Evolutionary conservation across 805 yeast species (phyloP), one percentile per base, ranked within the genome.

Genomic region (Torulaspora delbrueckii): DNA sequence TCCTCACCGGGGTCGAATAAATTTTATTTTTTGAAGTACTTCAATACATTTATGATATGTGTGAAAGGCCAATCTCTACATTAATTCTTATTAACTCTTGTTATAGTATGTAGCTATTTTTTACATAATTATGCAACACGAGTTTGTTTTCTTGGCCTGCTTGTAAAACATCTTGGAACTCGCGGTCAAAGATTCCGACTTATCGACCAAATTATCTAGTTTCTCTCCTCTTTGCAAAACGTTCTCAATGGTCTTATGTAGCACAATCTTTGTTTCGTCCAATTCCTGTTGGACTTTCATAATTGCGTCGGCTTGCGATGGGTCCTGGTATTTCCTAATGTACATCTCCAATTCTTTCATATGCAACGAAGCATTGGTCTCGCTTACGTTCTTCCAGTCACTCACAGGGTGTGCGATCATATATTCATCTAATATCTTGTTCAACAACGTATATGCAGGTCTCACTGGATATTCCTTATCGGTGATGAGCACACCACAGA

Each of bases 271-370:
- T 30, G 99, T 93, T 64, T 93, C 99, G 67, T 93, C 99, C 59
- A 93, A 78, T 68, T 93, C 99, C 63, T 89, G 95, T 72, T 93
- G 99, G 18, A 93, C 99, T 66, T 84, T 86, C 95, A 93, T 84
- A 52, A 93, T 81, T 8, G 96, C 84, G 66, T 93, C 99, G 0
- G 98, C 98, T 72, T 93, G 96, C 34, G 84, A 76, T 25, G 99
- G 99, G 65, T 93, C 96, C 71, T 93, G 99, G 70, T 93, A 93
- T 61, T 86, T 86, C 57, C 73, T 70, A 55, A 93, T 70, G 64
- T 89, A 89, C 22, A 69, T 70, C 26, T 81, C 85, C 58, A 91
- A 73, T 49, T 77, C 79, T 23, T 51, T 48, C 62, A 73, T 47
- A 69, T 51, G 55, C 45, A 63, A 54, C 16, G 57, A 48, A 30